Percentiles rank a stretch among this genome's conserved stretches.
Conservation (phyloP, 2,329 filamentous ascomycete species). For the Trichocomaceae sp. region DNA sequence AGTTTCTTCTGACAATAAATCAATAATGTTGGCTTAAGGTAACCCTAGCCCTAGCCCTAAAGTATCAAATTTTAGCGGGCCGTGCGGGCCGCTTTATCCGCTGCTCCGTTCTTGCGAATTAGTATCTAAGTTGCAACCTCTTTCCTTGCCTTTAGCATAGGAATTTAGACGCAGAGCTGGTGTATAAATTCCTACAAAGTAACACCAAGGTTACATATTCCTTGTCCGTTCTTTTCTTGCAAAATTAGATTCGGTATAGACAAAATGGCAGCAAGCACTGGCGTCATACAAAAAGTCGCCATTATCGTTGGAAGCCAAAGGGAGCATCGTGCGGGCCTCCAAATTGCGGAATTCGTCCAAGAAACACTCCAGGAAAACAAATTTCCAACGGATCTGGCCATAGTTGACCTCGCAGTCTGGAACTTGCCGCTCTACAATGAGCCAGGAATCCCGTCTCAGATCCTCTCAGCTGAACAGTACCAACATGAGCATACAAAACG, state of each 20-base stretch:
- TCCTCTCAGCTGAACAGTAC: not conserved
- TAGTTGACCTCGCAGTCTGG: slow-evolving; percentile 7
- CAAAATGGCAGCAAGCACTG: not conserved
- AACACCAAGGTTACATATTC: not conserved
- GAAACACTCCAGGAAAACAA: not conserved
- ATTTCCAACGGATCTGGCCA: not conserved
- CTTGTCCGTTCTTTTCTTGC: not conserved
- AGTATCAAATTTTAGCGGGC: not conserved
- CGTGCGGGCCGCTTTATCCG: slow-evolving; percentile 1
- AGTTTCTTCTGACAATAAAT: no score
- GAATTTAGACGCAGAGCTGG: not conserved
- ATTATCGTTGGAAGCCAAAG: slow-evolving; percentile 6
- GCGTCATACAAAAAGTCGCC: not conserved
- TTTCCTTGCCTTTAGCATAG: no score
- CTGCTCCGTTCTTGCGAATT: no score
- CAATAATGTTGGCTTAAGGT: no score
- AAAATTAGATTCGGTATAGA: not conserved
- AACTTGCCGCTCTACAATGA: slow-evolving; percentile 9
- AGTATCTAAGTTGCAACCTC: not conserved
- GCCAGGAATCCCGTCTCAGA: slow-evolving; percentile 1
- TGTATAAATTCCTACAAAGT: not conserved
- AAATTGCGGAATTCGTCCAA: slow-evolving; percentile 4
- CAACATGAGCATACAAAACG: slow-evolving; percentile 5
- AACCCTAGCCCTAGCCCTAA: not conserved
- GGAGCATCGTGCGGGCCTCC: not conserved